Conservation (phyloP, 2,329 filamentous ascomycete species). For the Fusarium marasasianum region DNA sequence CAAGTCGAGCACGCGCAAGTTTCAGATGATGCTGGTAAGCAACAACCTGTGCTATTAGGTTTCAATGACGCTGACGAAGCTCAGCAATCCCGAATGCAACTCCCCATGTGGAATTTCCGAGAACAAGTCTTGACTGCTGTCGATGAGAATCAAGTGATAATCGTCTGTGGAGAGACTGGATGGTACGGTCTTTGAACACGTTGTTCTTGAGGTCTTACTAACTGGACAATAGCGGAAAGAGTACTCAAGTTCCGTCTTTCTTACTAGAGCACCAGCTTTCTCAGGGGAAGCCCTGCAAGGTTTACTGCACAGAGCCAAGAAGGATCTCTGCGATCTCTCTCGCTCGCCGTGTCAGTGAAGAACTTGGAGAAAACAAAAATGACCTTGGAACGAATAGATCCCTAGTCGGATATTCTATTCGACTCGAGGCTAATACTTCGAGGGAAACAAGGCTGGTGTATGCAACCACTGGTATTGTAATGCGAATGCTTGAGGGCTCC, state of each 20-base stretch:
- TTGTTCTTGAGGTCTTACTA: constrained; percentile 22
- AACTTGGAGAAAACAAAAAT: constrained; percentile 84
- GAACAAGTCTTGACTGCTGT: constrained; percentile 81
- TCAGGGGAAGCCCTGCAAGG: constrained; percentile 83
- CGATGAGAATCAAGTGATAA: constrained; percentile 83
- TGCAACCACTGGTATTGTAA: constrained; percentile 92
- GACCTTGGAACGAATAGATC: constrained; percentile 86
- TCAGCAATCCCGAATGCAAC: constrained; percentile 72
- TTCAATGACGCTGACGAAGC: constrained; percentile 16
- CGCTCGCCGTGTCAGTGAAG: constrained; percentile 91
- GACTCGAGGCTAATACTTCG: constrained; percentile 87
- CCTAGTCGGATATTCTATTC: constrained; percentile 92
- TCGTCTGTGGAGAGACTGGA: constrained; percentile 96
- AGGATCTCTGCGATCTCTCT: constrained; percentile 96
- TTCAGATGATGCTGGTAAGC: constrained; percentile 79
- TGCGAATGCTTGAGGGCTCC: constrained; percentile 93
- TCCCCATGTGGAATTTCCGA: constrained; percentile 91
- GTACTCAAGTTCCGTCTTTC: constrained; percentile 95
- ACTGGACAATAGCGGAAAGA: constrained; percentile 74
- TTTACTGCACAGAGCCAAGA: constrained; percentile 94
- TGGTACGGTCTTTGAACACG: constrained; percentile 60
- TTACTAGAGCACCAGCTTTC: constrained; percentile 88
- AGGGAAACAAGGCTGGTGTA: constrained; percentile 87
- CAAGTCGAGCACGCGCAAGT: constrained; percentile 67
- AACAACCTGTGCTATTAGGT: background rate